phyloP scores from a whole-genome alignment of 2,329 filamentous ascomycete genomes.

The Apiospora sp. region DNA sequence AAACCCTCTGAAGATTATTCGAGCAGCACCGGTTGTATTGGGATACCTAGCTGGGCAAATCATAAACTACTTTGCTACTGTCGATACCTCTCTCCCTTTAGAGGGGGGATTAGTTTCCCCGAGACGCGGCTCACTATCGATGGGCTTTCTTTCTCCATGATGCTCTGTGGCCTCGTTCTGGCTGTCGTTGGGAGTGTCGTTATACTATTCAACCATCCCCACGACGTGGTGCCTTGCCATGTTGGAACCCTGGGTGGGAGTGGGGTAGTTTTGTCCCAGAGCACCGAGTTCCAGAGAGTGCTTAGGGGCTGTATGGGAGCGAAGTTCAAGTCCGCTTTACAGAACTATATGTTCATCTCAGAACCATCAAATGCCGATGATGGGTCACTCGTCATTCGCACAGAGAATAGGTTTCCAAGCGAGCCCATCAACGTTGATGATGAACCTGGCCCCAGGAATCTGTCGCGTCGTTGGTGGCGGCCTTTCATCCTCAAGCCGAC shows the following conservation, averaged over 20 bases:
- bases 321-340: conserved; percentile 15
- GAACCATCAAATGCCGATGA: neutral
- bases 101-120: conserved; percentile 23
- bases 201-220: conserved; percentile 14
- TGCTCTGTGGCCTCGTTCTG: conserved; percentile 21
- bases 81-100: conserved; percentile 15
- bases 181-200: conserved; percentile 15
- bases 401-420: neutral
- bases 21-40: conserved; percentile 7
- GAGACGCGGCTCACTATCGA: conserved; percentile 7
- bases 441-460: neutral
- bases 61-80: neutral
- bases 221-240: conserved; percentile 12
- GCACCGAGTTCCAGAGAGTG: neutral
- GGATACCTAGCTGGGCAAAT: conserved; percentile 22
- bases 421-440: neutral
- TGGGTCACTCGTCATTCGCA: neutral
- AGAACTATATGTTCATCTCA: conserved; percentile 17
- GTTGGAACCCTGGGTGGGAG: conserved; percentile 20
- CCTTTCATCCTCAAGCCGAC: neutral
- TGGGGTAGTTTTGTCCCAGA: conserved; percentile 16
- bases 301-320: conserved; percentile 10
- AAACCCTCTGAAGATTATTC: neutral
- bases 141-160: conserved; percentile 21
- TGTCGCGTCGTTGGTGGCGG: neutral